phyloP scores from a whole-genome alignment of 495 filamentous ascomycete genomes.

The Xylaria castorea region DNA sequence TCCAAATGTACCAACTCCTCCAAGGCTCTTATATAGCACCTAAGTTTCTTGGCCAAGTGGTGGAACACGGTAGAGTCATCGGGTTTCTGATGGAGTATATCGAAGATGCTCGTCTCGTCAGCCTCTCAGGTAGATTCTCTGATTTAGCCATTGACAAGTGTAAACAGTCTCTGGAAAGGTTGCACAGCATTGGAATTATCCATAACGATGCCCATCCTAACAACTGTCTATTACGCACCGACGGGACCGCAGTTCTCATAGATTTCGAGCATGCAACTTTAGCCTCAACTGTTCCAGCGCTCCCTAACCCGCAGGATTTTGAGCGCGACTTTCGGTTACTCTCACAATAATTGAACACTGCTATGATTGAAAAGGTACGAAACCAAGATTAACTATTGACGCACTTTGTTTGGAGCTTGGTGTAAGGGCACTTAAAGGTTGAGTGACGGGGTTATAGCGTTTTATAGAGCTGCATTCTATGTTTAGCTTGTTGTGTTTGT shows the following conservation, averaged over 20 bases:
- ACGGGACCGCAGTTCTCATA: slow-evolving; percentile 26
- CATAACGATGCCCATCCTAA: slow-evolving; percentile 32
- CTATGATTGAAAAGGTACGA: no score
- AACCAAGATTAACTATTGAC: background rate
- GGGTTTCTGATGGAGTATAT: slow-evolving; percentile 48
- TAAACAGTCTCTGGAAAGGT: slow-evolving; percentile 15
- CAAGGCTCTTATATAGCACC: slow-evolving; percentile 37
- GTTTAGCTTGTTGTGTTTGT: background rate
- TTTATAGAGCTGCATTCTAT: background rate
- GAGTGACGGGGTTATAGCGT: background rate
- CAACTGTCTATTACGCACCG: slow-evolving; percentile 29
- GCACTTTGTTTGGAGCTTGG: background rate
- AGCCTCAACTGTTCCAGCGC: background rate
- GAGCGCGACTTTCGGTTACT: background rate
- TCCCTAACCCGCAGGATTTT: background rate
- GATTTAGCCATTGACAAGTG: slow-evolving; percentile 26
- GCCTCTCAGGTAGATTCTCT: background rate
- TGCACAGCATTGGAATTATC: slow-evolving; percentile 27
- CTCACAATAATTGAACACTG: no score
- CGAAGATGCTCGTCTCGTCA: slow-evolving; percentile 12
- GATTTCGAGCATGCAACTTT: slow-evolving; percentile 30
- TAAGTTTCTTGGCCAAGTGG: slow-evolving; percentile 45
- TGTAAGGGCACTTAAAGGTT: background rate
- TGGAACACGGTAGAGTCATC: slow-evolving; percentile 44
- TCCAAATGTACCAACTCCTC: slow-evolving; percentile 38